A percentile compares a stretch with the other conserved stretches of the same genome.
These are phyloP conservation scores for Nothophytophthora sp. DNA, from an alignment of 352 stramenopile genomes.

Conservation along the genomic window DNA sequence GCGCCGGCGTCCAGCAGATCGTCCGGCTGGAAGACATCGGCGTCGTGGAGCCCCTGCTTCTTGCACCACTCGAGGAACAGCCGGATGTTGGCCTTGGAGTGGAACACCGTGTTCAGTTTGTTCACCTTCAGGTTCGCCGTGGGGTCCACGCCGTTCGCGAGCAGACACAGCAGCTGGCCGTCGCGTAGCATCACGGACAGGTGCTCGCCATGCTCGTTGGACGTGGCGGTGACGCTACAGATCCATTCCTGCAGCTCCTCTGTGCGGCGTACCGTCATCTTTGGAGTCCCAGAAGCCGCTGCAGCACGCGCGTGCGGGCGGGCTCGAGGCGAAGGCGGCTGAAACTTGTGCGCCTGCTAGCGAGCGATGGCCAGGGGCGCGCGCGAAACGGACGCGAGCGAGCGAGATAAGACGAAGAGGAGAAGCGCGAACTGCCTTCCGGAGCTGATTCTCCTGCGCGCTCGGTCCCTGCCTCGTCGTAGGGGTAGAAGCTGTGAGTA, in stretches of 20 bases:
- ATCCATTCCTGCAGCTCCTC: slow-evolving; percentile 88
- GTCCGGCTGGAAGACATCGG: slow-evolving; percentile 79
- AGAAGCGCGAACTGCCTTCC: slow-evolving; percentile 1
- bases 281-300: not conserved
- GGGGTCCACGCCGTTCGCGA: slow-evolving; percentile 84
- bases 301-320: not conserved
- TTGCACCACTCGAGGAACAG: slow-evolving; percentile 85
- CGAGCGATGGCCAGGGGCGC: too few species aligned
- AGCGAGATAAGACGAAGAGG: slow-evolving; percentile 25
- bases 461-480: slow-evolving; percentile 19
- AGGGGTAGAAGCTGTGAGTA: slow-evolving; percentile 14
- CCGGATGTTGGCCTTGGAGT: slow-evolving; percentile 85
- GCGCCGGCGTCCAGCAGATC: slow-evolving; percentile 71
- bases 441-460: slow-evolving; percentile 2
- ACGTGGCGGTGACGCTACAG: slow-evolving; percentile 73
- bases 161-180: slow-evolving; percentile 83
- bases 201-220: slow-evolving; percentile 72
- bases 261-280: slow-evolving; percentile 61
- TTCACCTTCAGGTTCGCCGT: slow-evolving; percentile 79
- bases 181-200: slow-evolving; percentile 83
- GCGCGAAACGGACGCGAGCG: too few species aligned
- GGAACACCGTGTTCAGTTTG: slow-evolving; percentile 89
- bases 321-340: not conserved
- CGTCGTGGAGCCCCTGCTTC: slow-evolving; percentile 62
- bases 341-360: not conserved